Evolutionary conservation across 768 basidiomycete species (phyloP).

Genomic region (Chalciporus piperatus): DNA sequence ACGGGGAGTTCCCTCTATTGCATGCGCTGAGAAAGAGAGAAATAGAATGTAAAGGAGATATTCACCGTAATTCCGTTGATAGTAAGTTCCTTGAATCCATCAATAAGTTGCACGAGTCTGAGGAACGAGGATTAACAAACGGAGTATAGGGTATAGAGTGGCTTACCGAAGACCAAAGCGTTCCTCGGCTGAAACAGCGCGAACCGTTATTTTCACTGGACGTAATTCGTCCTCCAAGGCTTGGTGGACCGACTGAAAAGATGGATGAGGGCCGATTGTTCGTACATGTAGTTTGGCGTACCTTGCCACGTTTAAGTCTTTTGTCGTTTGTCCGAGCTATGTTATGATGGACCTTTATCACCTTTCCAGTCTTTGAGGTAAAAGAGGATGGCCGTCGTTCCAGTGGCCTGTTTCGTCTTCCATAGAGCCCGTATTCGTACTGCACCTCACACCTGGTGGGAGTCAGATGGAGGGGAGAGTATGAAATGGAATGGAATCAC

Average conservation of each 20-base stretch:
- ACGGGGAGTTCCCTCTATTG: constrained; percentile 79
- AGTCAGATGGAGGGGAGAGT: not conserved
- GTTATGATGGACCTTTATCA: constrained; percentile 50
- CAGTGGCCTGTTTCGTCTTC: constrained; percentile 49
- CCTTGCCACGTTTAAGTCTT: constrained; percentile 52
- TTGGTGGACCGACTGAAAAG: constrained; percentile 65
- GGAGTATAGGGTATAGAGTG: not conserved
- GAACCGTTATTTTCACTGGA: constrained; percentile 53
- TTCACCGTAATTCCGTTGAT: constrained; percentile 50
- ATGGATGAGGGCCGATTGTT: not conserved
- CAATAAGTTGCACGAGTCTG: constrained; percentile 74
- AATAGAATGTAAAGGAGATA: not conserved
- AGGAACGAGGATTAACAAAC: not conserved
- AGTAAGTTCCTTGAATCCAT: constrained; percentile 54
- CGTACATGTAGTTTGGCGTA: constrained; percentile 26
- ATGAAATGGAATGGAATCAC: constrained; percentile 34
- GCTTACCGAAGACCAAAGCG: constrained; percentile 73
- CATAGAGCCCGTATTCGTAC: constrained; percentile 71
- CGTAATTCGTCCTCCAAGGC: constrained; percentile 71
- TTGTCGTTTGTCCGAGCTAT: constrained; percentile 56
- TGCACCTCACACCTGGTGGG: constrained; percentile 72
- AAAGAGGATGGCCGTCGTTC: constrained; percentile 55
- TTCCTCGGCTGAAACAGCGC: constrained; percentile 58
- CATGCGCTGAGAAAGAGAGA: not conserved
- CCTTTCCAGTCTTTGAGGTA: constrained; percentile 53